Percentiles rank a stretch among this genome's conserved stretches.
These are phyloP conservation scores for Salix caprea DNA, from an alignment of 345 rosid genomes.

Conservation along the genomic window DNA sequence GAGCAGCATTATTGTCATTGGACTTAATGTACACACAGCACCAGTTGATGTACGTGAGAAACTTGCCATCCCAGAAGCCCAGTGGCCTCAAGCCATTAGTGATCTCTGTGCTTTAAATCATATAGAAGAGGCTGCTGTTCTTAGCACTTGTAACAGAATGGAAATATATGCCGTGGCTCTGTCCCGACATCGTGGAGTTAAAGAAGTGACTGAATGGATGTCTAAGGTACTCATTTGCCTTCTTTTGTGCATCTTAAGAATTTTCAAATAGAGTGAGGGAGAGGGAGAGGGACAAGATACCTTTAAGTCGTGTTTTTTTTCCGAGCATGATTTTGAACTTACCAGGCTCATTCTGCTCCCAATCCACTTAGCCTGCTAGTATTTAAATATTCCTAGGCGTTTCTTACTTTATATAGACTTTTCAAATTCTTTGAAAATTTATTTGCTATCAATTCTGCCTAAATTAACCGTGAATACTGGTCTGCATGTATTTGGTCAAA, in stretches of 20 bases:
- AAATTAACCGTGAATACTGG: not conserved
- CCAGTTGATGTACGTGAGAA: conserved; percentile 24
- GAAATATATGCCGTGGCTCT: conserved; percentile 26
- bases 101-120: conserved; percentile 21
- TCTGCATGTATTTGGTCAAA: not conserved
- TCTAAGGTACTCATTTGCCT: conserved; percentile 16
- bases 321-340: not conserved
- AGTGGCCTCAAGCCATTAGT: conserved; percentile 19
- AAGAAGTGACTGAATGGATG: conserved; percentile 32
- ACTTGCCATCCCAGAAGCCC: conserved; percentile 27
- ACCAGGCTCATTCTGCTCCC: not conserved
- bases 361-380: not conserved
- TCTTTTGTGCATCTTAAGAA: not conserved
- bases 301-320: not conserved
- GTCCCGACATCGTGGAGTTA: conserved; percentile 27
- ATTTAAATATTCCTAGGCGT: not conserved
- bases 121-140: conserved; percentile 28
- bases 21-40: conserved; percentile 18
- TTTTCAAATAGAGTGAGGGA: not conserved
- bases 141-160: conserved; percentile 25
- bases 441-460: not conserved
- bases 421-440: not conserved
- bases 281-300: not conserved
- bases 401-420: not conserved
- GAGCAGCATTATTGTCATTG: conserved; percentile 20